phyloP scores from a whole-genome alignment of 768 basidiomycete species.

The Cystofilobasidium ferigula region DNA sequence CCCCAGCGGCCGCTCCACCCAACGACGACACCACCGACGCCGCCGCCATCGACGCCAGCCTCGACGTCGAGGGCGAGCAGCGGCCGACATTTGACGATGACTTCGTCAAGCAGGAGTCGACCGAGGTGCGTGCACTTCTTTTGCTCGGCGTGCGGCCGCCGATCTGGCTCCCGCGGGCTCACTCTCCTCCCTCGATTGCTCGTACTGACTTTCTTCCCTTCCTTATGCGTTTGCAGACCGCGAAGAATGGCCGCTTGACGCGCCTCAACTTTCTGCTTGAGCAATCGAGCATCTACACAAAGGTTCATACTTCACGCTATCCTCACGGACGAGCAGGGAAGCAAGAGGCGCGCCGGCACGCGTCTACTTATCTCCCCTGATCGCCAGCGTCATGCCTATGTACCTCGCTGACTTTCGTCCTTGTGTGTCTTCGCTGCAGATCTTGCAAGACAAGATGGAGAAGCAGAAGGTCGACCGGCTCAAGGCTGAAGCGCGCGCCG shows the following conservation, averaged over 20 bases:
- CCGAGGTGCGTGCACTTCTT: background rate
- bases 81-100: background rate
- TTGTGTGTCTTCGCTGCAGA: constrained; percentile 21
- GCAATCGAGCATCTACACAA: constrained; percentile 64
- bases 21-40: background rate
- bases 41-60: background rate
- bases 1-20: background rate
- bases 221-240: background rate
- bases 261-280: constrained; percentile 59
- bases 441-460: constrained; percentile 67
- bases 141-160: background rate
- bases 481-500: constrained; percentile 33
- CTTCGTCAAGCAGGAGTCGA: background rate
- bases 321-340: too few species aligned
- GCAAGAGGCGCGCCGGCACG: too few species aligned
- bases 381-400: too few species aligned
- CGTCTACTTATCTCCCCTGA: too few species aligned
- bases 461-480: constrained; percentile 32
- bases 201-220: background rate
- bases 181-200: background rate
- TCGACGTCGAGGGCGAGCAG: background rate
- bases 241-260: background rate
- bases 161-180: background rate
- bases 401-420: background rate
- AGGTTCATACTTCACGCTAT: constrained; percentile 19